These are phyloP conservation scores for Trebouxia sp. DNA, from an alignment of 139 green algal genomes.

Conservation along the genomic window DNA sequence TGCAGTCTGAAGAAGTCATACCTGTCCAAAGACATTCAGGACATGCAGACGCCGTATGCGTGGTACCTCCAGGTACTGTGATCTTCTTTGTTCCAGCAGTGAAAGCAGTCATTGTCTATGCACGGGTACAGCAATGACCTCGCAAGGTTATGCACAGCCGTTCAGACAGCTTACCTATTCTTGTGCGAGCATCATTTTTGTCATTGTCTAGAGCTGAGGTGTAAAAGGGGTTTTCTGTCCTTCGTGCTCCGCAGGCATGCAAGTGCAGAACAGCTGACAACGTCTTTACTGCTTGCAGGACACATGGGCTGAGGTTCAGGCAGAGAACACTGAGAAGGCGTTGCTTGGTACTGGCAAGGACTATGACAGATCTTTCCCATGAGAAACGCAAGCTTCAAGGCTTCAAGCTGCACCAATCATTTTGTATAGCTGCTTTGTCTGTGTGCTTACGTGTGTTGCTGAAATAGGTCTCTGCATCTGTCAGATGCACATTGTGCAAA, in stretches of 20 bases:
- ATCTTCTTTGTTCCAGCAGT: neutral
- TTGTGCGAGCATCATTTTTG: neutral
- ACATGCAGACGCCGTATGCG: slow-evolving; percentile 91
- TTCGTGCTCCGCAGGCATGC: too few relatives aligned
- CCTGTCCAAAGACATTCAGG: slow-evolving; percentile 84
- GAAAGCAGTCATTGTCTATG: neutral
- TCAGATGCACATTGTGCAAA: too few relatives aligned
- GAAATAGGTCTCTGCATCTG: too few relatives aligned
- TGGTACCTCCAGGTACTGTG: slow-evolving; percentile 85
- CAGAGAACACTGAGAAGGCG: slow-evolving; percentile 56
- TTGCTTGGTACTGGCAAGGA: slow-evolving; percentile 57
- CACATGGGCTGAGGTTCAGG: slow-evolving; percentile 54
- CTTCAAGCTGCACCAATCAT: too few relatives aligned
- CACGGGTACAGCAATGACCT: neutral
- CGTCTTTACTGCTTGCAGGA: slow-evolving; percentile 29
- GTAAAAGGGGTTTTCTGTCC: too few relatives aligned
- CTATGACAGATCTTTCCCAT: slow-evolving; percentile 75
- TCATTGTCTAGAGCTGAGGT: neutral
- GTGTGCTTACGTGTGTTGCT: too few relatives aligned
- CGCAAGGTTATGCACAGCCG: neutral
- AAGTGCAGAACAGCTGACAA: neutral
- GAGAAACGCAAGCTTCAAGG: too few relatives aligned
- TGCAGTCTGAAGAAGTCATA: slow-evolving; percentile 89
- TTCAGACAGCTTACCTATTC: neutral
- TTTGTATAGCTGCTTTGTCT: too few relatives aligned